Evolutionary conservation across 768 basidiomycete genomes (phyloP).

Genomic region (Leccinum rimulosum): DNA sequence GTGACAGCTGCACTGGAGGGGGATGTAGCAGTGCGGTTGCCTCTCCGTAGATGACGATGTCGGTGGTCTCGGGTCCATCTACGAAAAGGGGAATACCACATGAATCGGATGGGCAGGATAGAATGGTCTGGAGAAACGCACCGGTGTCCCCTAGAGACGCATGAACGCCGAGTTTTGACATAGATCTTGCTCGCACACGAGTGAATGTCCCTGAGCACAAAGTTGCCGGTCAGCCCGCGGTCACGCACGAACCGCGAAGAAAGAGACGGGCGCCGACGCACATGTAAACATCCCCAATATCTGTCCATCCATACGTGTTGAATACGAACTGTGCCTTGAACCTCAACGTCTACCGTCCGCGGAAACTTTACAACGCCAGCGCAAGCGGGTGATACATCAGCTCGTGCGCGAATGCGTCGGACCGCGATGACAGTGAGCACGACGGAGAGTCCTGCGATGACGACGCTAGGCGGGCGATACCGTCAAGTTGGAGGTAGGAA

Average conservation of each 20-base stretch:
- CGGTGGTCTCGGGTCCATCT: slow-evolving; percentile 70
- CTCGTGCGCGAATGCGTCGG: slow-evolving; percentile 28
- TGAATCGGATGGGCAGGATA: not conserved
- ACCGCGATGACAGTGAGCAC: slow-evolving; percentile 11
- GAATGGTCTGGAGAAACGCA: slow-evolving; percentile 19
- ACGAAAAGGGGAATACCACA: not conserved
- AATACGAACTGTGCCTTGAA: slow-evolving; percentile 53
- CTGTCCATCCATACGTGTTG: slow-evolving; percentile 60
- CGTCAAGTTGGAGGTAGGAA: slow-evolving; percentile 19
- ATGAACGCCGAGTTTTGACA: slow-evolving; percentile 11
- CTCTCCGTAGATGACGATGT: slow-evolving; percentile 55
- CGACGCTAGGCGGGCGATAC: slow-evolving; percentile 43
- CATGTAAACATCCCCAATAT: slow-evolving; percentile 43
- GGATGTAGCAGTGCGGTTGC: slow-evolving; percentile 14
- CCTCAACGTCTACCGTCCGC: slow-evolving; percentile 17
- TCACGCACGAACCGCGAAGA: no score
- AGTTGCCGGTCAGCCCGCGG: not conserved
- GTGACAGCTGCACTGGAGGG: slow-evolving; percentile 8
- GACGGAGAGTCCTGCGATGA: slow-evolving; percentile 16
- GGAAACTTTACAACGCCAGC: slow-evolving; percentile 46
- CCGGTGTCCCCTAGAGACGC: slow-evolving; percentile 69
- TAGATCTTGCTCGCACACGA: no score
- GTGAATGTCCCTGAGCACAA: not conserved
- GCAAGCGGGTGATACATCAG: slow-evolving; percentile 71
- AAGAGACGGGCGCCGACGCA: slow-evolving; percentile 27